phyloP scores from a whole-genome alignment of 305 asterid genomes.

The Fraxinus baroniana region DNA sequence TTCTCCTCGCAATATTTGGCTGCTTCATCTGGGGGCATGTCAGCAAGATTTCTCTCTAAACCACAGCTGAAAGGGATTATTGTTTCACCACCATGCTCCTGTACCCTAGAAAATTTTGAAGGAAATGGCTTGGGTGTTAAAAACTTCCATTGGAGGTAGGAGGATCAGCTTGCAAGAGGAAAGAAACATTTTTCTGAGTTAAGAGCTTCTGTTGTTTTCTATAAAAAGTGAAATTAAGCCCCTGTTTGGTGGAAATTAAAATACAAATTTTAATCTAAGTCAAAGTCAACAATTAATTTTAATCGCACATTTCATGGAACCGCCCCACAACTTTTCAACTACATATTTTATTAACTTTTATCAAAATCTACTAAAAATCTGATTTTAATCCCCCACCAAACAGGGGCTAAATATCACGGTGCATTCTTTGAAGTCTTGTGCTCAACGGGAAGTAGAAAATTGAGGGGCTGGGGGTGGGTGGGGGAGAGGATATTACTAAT shows the following conservation, averaged over 20 bases:
- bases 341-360: too few species aligned
- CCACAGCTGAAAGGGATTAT: constrained; percentile 91
- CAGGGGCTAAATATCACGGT: not conserved
- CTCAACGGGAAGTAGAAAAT: not conserved
- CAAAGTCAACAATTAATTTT: not conserved
- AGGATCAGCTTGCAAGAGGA: not conserved
- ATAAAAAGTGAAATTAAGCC: not conserved
- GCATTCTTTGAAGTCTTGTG: not conserved
- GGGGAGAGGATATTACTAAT: not conserved
- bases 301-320: not conserved
- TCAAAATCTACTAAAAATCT: not conserved
- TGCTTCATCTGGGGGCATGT: constrained; percentile 78
- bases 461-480: not conserved
- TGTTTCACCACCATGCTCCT: constrained; percentile 94
- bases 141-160: not conserved
- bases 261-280: not conserved
- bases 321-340: not conserved
- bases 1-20: constrained; percentile 92
- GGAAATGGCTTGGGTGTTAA: constrained; percentile 2
- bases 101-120: constrained; percentile 66
- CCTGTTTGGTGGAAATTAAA: not conserved
- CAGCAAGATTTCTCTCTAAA: constrained; percentile 86
- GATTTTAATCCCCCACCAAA: not conserved
- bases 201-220: not conserved
- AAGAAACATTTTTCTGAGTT: not conserved